Conservation (phyloP, 192 early-diverging fungal species). For the Dispira parvispora region DNA sequence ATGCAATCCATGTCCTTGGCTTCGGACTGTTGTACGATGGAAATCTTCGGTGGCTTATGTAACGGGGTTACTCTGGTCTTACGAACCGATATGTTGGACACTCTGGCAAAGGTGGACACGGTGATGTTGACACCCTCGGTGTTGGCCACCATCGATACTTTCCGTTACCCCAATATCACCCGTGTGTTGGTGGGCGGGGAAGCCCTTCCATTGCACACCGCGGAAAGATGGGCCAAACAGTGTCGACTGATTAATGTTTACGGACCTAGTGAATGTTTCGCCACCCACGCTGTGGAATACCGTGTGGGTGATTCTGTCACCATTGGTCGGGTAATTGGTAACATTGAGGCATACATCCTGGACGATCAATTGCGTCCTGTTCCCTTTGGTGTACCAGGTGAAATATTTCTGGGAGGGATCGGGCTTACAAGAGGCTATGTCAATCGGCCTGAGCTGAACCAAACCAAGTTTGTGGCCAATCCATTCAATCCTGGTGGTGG, state of each 20-base stretch:
- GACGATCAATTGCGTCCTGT: constrained; percentile 13
- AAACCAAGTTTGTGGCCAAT: neutral
- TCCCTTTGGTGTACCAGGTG: constrained; percentile 18
- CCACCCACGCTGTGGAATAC: neutral
- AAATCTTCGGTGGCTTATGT: neutral
- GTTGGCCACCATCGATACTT: neutral
- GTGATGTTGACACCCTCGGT: neutral
- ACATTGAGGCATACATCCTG: constrained; percentile 15
- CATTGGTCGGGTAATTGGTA: constrained; percentile 17
- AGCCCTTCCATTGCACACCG: neutral
- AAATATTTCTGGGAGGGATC: constrained; percentile 15
- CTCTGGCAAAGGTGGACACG: neutral
- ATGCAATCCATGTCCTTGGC: constrained; percentile 1
- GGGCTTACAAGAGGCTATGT: neutral
- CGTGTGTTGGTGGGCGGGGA: neutral
- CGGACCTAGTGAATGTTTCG: neutral
- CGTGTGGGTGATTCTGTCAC: constrained; percentile 4
- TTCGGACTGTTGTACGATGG: neutral
- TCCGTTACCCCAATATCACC: neutral
- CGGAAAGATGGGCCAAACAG: neutral
- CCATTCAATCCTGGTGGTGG: neutral
- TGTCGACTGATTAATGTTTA: neutral
- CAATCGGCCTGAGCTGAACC: neutral
- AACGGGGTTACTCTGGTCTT: neutral
- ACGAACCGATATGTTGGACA: neutral